Base-by-base conservation (phyloP, 2,329 filamentous ascomycete genomes). In the Fusarium sp. region DNA sequence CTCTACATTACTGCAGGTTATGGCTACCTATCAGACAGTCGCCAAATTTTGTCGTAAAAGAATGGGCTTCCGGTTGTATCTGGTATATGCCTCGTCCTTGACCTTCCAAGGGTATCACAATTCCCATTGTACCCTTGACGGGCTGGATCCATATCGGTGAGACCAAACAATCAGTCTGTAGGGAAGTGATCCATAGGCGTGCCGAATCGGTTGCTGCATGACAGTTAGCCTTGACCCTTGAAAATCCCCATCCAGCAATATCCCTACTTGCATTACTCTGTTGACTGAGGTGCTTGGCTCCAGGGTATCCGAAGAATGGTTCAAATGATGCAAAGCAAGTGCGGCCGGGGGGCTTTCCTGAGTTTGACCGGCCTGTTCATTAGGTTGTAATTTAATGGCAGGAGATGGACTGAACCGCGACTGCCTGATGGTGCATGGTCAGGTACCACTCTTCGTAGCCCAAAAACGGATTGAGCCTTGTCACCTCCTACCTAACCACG, bases 61-160 rank as follows among this genome's bases (percentile, higher is more conserved):
- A 21, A 20, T 32, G 20, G 28, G 11, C 2, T 27, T 27, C 32
- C 14, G n/a, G 14, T 34, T 51, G 13, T 28, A 51, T 21, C 49
- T 45, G 37, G 30, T 40, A 55, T 40, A 63, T 59, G 23, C 25
- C n/a, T 32, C 27, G 13, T 27, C n/a, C 62, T 67, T 45, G 40
- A 49, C 48, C 40, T 51, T 60, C 18, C 49, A 27, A 51, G 42
- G 43, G 37, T 65, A 49, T 37, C 5, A n/a, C 42, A 14, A 27
- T 21, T 46, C 30, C 27, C 18, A 21, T 21, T 43, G 28, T 8
- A 42, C 28, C 48, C 53, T 48, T 55, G 42, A 48, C 23, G 20
- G 30, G 27, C 13, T 37, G 28, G 28, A 55, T 48, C 30, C 53
- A 48, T 55, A 47, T 37, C 53, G 49, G 49, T 51, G 49, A 51